phyloP scores from a whole-genome alignment of 805 yeast species.

The Candida manassasensis region DNA sequence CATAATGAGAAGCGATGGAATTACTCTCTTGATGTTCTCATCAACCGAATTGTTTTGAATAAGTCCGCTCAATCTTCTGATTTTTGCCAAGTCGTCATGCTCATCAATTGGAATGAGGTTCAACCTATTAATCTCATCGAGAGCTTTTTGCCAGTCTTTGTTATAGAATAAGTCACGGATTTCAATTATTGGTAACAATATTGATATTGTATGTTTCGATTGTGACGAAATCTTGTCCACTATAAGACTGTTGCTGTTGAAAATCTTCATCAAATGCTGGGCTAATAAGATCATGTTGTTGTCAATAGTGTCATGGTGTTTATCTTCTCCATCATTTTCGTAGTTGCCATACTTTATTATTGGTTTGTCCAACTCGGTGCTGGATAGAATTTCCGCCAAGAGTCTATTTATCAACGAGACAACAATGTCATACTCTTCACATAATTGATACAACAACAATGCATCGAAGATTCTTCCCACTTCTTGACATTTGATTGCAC shows the following conservation, averaged over 20 bases:
- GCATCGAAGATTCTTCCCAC: constrained; percentile 89
- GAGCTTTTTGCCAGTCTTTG: constrained; percentile 55
- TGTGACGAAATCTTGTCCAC: constrained; percentile 48
- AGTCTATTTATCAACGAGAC: constrained; percentile 67
- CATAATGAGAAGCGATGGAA: constrained; percentile 76
- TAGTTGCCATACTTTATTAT: constrained; percentile 41
- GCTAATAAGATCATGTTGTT: constrained; percentile 46
- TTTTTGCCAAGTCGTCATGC: constrained; percentile 46
- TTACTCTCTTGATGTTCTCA: constrained; percentile 68
- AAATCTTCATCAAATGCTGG: constrained; percentile 38
- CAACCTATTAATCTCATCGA: constrained; percentile 52
- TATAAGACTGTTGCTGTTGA: constrained; percentile 55
- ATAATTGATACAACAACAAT: constrained; percentile 75
- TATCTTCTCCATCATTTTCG: constrained; percentile 26
- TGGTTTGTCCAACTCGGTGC: constrained; percentile 63
- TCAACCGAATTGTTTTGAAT: constrained; percentile 56
- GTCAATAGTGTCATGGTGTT: constrained; percentile 35
- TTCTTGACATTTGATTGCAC: constrained; percentile 83
- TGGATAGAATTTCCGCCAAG: constrained; percentile 71
- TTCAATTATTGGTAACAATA: constrained; percentile 60
- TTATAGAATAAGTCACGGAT: constrained; percentile 57
- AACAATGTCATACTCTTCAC: constrained; percentile 84
- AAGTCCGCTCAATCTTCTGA: constrained; percentile 61
- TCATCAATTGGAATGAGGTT: constrained; percentile 59
- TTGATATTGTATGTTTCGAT: constrained; percentile 60